Percentiles rank a stretch among this genome's conserved stretches.
phyloP scores from a whole-genome alignment of 768 basidiomycete species.

The Rhizopogon vulgaris region DNA sequence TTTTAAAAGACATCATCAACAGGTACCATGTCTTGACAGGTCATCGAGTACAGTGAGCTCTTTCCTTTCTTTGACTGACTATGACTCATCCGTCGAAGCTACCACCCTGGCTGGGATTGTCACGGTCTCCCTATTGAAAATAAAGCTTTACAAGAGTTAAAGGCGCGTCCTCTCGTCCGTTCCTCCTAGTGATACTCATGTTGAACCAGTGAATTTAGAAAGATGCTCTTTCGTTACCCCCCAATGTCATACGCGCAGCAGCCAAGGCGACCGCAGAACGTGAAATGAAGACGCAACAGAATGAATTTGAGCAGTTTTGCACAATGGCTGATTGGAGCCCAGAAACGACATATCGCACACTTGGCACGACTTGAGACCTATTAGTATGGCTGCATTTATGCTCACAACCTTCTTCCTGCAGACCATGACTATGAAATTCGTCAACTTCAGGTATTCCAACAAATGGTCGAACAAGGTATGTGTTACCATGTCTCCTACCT shows the following conservation, averaged over 20 bases:
- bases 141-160: constrained; percentile 76
- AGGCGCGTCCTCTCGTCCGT: constrained; percentile 40
- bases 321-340: constrained; percentile 90
- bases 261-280: constrained; percentile 68
- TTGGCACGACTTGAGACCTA: constrained; percentile 47
- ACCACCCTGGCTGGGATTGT: constrained; percentile 96
- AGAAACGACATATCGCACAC: constrained; percentile 72
- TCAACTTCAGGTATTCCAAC: constrained; percentile 78
- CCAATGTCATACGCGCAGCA: constrained; percentile 57
- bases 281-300: constrained; percentile 70
- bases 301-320: constrained; percentile 75
- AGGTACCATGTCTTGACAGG: constrained; percentile 80
- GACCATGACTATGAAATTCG: constrained; percentile 86
- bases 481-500: background rate
- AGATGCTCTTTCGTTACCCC: constrained; percentile 50
- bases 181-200: background rate
- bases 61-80: background rate
- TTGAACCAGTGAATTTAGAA: constrained; percentile 30
- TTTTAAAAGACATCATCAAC: constrained; percentile 93
- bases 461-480: constrained; percentile 81
- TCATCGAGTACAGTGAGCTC: constrained; percentile 69
- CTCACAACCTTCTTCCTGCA: constrained; percentile 21
- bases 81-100: constrained; percentile 41
- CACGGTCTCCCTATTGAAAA: constrained; percentile 97
- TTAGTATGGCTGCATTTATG: constrained; percentile 1